phyloP scores from a whole-genome alignment of 2,329 filamentous ascomycete genomes.

The Chrysoporthe deuterocubensis region DNA sequence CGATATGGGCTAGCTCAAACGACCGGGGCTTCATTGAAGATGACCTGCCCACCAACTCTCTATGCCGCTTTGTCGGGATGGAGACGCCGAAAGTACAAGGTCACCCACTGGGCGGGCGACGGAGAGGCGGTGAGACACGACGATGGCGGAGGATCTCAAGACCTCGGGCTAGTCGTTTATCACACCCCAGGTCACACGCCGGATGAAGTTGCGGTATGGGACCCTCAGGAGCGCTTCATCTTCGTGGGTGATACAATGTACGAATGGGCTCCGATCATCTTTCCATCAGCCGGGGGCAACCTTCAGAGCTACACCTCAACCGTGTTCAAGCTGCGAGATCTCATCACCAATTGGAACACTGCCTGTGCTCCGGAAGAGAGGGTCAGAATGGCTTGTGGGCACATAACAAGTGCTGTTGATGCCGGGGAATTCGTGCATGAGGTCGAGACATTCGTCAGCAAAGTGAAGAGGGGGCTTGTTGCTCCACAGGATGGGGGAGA shows the following conservation, averaged over 20 bases:
- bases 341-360: conserved; percentile 28
- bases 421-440: conserved; percentile 15
- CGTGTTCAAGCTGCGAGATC: conserved; percentile 23
- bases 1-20: conserved; percentile 40
- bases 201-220: conserved; percentile 50
- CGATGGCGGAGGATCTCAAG: conserved; percentile 21
- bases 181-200: conserved; percentile 53
- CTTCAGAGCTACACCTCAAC: conserved; percentile 29
- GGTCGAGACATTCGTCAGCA: conserved; percentile 15
- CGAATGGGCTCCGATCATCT: conserved; percentile 36
- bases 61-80: conserved; percentile 44
- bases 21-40: conserved; percentile 44
- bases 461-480: conserved; percentile 16
- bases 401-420: conserved; percentile 13
- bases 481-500: conserved; percentile 12
- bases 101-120: conserved; percentile 47
- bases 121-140: conserved; percentile 37
- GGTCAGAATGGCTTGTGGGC: conserved; percentile 21
- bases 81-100: conserved; percentile 43
- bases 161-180: conserved; percentile 45
- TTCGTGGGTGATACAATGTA: conserved; percentile 54
- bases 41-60: conserved; percentile 44
- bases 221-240: conserved; percentile 45
- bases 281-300: conserved; percentile 29
- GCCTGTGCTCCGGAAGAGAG: not conserved